A percentile compares a stretch with the other conserved stretches of the same genome.
phyloP scores from a whole-genome alignment of 176 grass and related monocot genomes.

The Rhynchospora pubera region DNA sequence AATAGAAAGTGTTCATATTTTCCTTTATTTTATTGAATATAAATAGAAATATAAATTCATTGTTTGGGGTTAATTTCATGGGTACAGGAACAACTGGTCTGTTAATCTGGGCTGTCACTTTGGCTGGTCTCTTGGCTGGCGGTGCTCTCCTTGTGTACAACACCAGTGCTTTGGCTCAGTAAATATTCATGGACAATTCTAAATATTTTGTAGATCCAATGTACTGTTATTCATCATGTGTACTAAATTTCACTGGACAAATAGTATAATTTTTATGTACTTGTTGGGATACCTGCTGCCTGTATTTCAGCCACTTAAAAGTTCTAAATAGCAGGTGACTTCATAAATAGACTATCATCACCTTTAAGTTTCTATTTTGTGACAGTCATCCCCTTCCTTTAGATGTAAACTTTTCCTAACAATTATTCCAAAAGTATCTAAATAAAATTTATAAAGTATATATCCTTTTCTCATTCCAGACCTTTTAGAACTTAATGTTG shows the following conservation, averaged over 20 bases:
- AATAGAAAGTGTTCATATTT: background rate
- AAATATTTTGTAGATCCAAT: constrained; percentile 11
- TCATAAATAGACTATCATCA: background rate
- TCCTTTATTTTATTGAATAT: background rate
- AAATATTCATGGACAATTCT: constrained; percentile 24
- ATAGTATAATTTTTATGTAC: constrained; percentile 1
- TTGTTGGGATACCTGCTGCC: background rate
- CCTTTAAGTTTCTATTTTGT: background rate
- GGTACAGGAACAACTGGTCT: constrained; percentile 67
- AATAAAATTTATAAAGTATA: background rate
- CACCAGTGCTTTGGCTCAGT: constrained; percentile 71
- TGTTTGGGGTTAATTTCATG: background rate
- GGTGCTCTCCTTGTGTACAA: constrained; percentile 86
- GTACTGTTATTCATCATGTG: background rate
- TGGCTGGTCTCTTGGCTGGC: constrained; percentile 60
- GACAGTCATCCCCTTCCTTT: background rate
- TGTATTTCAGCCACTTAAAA: background rate
- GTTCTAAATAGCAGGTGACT: background rate
- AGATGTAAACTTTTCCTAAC: background rate
- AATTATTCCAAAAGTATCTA: background rate
- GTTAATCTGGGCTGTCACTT: constrained; percentile 76
- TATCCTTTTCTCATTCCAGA: background rate
- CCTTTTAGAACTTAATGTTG: background rate
- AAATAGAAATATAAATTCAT: background rate
- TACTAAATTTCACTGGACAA: background rate